Percentiles rank a stretch among this genome's conserved stretches.
phyloP scores from a whole-genome alignment of 768 basidiomycete species.

The Tremella mesenterica region DNA sequence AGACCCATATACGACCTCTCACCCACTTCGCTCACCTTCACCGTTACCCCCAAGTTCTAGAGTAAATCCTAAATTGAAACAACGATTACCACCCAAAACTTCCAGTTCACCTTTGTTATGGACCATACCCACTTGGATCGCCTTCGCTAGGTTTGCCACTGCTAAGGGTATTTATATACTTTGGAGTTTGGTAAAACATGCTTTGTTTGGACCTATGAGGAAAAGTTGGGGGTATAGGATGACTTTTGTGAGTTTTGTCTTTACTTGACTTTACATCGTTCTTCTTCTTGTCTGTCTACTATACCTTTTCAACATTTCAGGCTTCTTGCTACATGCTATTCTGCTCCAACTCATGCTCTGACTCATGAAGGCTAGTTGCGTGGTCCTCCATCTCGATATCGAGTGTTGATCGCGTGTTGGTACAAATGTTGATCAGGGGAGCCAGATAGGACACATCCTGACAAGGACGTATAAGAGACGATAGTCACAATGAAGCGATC shows the following conservation, averaged over 20 bases:
- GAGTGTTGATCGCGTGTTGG: too few relatives aligned
- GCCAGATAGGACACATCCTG: neutral
- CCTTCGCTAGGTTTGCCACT: constrained; percentile 28
- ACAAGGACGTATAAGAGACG: too few relatives aligned
- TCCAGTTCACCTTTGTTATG: constrained; percentile 27
- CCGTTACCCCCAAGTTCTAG: constrained; percentile 39
- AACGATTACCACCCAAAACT: constrained; percentile 25
- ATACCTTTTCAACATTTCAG: too few relatives aligned
- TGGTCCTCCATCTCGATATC: too few relatives aligned
- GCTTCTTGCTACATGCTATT: too few relatives aligned
- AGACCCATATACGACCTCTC: constrained; percentile 21
- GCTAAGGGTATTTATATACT: constrained; percentile 35
- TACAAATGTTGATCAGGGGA: neutral
- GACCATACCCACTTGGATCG: constrained; percentile 31
- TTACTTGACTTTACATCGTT: neutral
- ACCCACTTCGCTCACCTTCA: constrained; percentile 35
- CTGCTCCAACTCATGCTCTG: too few relatives aligned
- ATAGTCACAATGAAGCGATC: too few relatives aligned
- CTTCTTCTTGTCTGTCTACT: too few relatives aligned
- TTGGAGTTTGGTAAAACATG: constrained; percentile 57
- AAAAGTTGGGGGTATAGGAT: constrained; percentile 88
- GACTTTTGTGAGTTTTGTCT: constrained; percentile 52
- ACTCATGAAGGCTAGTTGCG: too few relatives aligned
- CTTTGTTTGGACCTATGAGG: constrained; percentile 75
- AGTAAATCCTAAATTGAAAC: constrained; percentile 31